Evolutionary conservation across 2,329 filamentous ascomycete genomes (phyloP), one percentile per base, ranked within the genome.

Genomic region (Thyridium curvatum): DNA sequence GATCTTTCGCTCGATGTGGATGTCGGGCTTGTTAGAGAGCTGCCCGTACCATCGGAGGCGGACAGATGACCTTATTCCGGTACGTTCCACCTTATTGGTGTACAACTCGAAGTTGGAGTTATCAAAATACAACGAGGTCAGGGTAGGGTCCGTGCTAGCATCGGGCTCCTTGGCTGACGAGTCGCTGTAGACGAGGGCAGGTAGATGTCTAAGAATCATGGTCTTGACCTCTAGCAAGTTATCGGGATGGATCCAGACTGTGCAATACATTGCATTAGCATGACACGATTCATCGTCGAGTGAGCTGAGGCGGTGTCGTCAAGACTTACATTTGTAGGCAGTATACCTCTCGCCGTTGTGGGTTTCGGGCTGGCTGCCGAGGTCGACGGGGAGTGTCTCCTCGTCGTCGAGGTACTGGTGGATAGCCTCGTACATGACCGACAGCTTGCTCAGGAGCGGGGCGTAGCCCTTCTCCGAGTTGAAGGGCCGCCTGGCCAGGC

Each of bases 141-240:
- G 86, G 37, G 86, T 86, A 6, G 93, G 93, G 53, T 97, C 91
- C 48, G 89, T 78, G 44, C 76, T 79, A 34, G 80, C 79, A 52
- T 95, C 88, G 32, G 86, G 76, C 50, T 93, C 77, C 63, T 91
- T 94, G 26, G 87, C 81, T 1, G 84, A 77, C 50, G 90, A 84
- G 34, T 93, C 83, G 58, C 93, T 96, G 65, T 96, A 98, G 16
- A 98, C 83, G 13, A 98, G 80, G 21, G 94, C 81, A 1, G 93
- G 93, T 16, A 98, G 74, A 41, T 86, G 86, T 45, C 93, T 86
- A 26, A 97, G 77, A 45, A 98, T 94, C 53, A 88, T 82, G 5
- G 93, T 97, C 73, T 97, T 96, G 59, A 97, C 88, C 66, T 98
- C 93, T 50, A 97, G 79, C 18, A 97, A 71, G 63, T 98, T 97